Base-by-base conservation (phyloP, 2,329 filamentous ascomycete genomes). In the Cladophialophora carrionii region DNA sequence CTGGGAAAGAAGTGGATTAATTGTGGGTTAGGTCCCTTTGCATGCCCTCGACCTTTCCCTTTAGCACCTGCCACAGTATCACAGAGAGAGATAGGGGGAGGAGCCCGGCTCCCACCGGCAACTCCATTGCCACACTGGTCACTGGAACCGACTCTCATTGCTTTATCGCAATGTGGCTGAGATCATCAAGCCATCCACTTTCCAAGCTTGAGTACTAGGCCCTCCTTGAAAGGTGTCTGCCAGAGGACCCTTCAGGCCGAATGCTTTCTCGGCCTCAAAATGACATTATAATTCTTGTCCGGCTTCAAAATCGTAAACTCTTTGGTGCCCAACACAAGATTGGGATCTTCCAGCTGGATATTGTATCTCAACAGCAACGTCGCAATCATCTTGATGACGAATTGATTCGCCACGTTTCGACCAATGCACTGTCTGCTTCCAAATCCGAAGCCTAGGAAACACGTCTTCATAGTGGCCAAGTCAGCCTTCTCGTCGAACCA, bases 221-320 rank as follows among this genome's bases (percentile, higher is more conserved):
- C n/a, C 17, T 43, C 37, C n/a, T 43, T 17, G 17, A 43, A 14
- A 43, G 6, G 17, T 26, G 7, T 17, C 48, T 29, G 48, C 22
- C 4, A 8, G 14, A 26, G 22, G 14, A 14, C 20, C 3, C 26
- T 17, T 51, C 48, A 54, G 17, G 10, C 52, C 4, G 24, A 32
- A 34, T 29, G 57, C 43, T 63, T 63, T 43, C 65, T 59, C 14
- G 58, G 65, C 24, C 58, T 46, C 58, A 67, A 37, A 48, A 67
- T 63, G n/a, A 67, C 65, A 43, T 67, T 64, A 31, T 64, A 67
- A n/a, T 57, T 48, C 41, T 55, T 64, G 32, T 67, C 65, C 48
- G 65, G 65, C 49, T 67, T 67, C 26, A 64, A n/a, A 32, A 67
- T 67, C 7, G 65, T 67, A 29, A 67, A 67, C 49, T 67, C 65